Percentiles rank a stretch among this genome's conserved stretches.
Evolutionary conservation across 495 filamentous ascomycete species (phyloP).

Genomic region (Rostrohypoxylon terebratum): DNA sequence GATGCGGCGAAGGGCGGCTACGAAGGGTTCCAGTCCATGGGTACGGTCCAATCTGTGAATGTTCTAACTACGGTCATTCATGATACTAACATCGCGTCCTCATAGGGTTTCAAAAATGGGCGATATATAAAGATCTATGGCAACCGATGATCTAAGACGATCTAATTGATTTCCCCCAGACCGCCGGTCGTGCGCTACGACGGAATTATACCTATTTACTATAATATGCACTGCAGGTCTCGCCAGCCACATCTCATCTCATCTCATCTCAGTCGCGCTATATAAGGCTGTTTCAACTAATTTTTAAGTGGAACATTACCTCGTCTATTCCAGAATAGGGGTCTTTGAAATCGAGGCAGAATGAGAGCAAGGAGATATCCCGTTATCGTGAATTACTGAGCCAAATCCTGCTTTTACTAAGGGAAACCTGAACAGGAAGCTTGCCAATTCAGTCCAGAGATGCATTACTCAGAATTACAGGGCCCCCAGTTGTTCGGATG

Average conservation of each 20-base stretch:
- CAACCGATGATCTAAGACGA: conserved; percentile 46
- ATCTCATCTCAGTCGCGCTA: conserved; percentile 3
- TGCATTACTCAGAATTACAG: background rate
- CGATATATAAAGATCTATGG: conserved; percentile 62
- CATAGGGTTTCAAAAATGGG: conserved; percentile 63
- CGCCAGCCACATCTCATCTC: conserved; percentile 8
- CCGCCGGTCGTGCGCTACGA: conserved; percentile 14
- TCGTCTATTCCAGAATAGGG: conserved; percentile 5
- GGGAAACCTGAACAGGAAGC: conserved; percentile 5
- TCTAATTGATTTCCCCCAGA: background rate
- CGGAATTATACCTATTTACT: conserved; percentile 6
- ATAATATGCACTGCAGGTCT: background rate
- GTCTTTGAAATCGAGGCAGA: conserved; percentile 16
- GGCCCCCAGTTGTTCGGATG: conserved; percentile 7
- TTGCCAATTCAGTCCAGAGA: conserved; percentile 8
- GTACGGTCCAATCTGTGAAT: conserved; percentile 51
- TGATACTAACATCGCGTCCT: conserved; percentile 8
- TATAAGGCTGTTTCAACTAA: conserved; percentile 19
- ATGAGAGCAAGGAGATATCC: conserved; percentile 12
- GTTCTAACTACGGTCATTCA: background rate
- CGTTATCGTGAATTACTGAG: conserved; percentile 9
- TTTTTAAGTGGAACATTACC: conserved; percentile 4
- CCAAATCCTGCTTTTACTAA: conserved; percentile 15
- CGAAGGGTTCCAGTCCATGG: conserved; percentile 60
- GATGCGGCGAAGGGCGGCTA: conserved; percentile 59